Evolutionary conservation across 768 basidiomycete genomes (phyloP).

Genomic region (Mycena amicta): DNA sequence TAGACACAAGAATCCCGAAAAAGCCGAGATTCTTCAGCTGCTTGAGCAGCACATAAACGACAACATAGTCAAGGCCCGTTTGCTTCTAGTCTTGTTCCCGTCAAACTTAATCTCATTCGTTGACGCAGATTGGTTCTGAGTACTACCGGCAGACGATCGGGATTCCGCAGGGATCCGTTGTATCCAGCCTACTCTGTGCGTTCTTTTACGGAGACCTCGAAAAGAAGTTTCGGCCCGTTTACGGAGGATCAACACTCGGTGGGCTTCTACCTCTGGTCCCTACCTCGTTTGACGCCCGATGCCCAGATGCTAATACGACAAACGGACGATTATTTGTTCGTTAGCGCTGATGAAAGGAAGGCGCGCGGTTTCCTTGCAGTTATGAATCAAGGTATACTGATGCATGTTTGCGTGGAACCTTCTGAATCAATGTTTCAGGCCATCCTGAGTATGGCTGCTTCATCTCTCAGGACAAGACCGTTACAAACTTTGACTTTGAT

Average conservation of each 20-base stretch:
- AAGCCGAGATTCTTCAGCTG: constrained; percentile 65
- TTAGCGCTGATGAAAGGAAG: constrained; percentile 65
- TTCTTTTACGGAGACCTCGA: constrained; percentile 96
- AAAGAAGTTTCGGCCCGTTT: constrained; percentile 52
- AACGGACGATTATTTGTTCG: constrained; percentile 93
- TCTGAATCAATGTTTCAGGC: constrained; percentile 43
- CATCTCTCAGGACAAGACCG: constrained; percentile 85
- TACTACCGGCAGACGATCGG: constrained; percentile 91
- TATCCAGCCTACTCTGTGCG: constrained; percentile 91
- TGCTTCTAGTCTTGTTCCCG: no score
- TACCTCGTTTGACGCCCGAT: no score
- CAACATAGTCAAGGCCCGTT: constrained; percentile 83
- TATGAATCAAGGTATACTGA: constrained; percentile 67
- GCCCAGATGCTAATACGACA: constrained; percentile 75
- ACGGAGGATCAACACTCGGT: constrained; percentile 65
- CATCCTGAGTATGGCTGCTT: constrained; percentile 95
- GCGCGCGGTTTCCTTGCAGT: constrained; percentile 71
- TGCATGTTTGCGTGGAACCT: not conserved
- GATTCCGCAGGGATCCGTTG: constrained; percentile 96
- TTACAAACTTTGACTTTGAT: constrained; percentile 81
- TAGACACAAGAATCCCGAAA: constrained; percentile 53
- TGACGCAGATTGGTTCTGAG: constrained; percentile 67
- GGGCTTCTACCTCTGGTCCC: constrained; percentile 28
- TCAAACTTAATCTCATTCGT: no score
- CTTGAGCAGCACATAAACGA: constrained; percentile 89